Conservation (phyloP, 2,329 filamentous ascomycete genomes). For the Lachnellula hyalina region DNA sequence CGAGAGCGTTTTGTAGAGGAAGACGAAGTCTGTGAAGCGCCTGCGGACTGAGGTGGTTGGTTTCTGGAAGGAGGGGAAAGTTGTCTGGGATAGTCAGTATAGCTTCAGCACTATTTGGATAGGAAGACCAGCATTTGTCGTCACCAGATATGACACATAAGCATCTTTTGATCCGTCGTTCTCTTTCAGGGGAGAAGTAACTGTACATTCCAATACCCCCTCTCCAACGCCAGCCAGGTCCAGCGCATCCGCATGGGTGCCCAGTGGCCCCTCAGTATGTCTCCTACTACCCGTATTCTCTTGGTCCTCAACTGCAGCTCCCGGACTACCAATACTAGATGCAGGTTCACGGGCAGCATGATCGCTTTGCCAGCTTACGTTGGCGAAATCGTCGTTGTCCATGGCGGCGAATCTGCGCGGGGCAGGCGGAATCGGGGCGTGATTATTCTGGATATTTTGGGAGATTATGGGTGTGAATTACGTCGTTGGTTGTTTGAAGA, state of each 20-base stretch:
- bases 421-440: slow-evolving; percentile 13
- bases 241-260: slow-evolving; percentile 31
- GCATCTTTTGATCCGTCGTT: slow-evolving; percentile 95
- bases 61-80: slow-evolving; percentile 89
- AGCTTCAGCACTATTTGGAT: background rate
- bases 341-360: slow-evolving; percentile 46
- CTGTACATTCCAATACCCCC: slow-evolving; percentile 77
- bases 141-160: slow-evolving; percentile 93
- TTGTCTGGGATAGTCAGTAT: slow-evolving; percentile 55
- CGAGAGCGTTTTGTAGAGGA: slow-evolving; percentile 84
- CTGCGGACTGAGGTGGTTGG: slow-evolving; percentile 73
- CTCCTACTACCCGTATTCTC: slow-evolving; percentile 14
- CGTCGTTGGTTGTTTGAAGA: background rate
- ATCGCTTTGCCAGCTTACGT: slow-evolving; percentile 67
- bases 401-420: slow-evolving; percentile 23
- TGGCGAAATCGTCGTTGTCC: slow-evolving; percentile 67
- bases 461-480: background rate
- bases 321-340: slow-evolving; percentile 37
- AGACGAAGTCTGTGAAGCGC: slow-evolving; percentile 96
- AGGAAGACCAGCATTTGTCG: slow-evolving; percentile 63
- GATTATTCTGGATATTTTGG: background rate
- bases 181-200: slow-evolving; percentile 84
- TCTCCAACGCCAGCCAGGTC: slow-evolving; percentile 61
- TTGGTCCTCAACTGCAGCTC: slow-evolving; percentile 33
- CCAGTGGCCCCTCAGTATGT: slow-evolving; percentile 26